Base-by-base conservation (phyloP, 208 protist genomes). In the Trypanosoma grayi region DNA sequence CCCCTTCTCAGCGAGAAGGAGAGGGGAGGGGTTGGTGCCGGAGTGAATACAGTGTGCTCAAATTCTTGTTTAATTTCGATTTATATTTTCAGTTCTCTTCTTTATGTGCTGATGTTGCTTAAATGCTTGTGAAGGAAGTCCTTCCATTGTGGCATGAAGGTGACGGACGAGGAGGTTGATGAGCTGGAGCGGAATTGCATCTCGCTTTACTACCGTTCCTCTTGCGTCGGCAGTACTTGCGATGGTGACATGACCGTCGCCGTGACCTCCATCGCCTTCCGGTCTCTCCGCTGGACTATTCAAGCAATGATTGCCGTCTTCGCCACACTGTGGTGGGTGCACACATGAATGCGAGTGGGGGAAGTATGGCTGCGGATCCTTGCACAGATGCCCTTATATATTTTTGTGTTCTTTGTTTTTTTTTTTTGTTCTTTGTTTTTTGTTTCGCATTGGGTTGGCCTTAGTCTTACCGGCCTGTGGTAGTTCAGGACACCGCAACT, bases 151-250 rank as follows among this genome's bases (percentile, higher is more conserved):
- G 5, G n/a, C 5, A 72, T 72, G 66, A 44, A 46, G 25, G 2
- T 72, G 30, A 72, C 66, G 37, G 57, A 72, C 33, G 66, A 58
- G 13, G 66, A 72, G 34, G 45, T 64, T 53, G 66, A 56, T 28
- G 57, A 65, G 14, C 43, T 72, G 46, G 66, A 72, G 51, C 48
- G 40, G 34, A 59, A 55, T 33, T 72, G 31, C 34, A 37, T 72
- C 33, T 33, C 20, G 9, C 58, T 72, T 25, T 65, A 72, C 33
- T 65, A 72, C 58, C 56, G 25, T 13, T 48, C 30, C 13, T 33
- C 56, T 31, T 60, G 66, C 22, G 31, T 39, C 9, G 11, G 18
- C 8, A 40, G 25, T 8, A 4, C n/a, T 39, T 24, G 39, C 52
- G 30, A 14, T 8, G 9, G 33, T 13, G 30, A 2, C 51, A 41